Conservation (phyloP, 176 grass and related monocot genomes). For the Alloteropsis semialata region DNA sequence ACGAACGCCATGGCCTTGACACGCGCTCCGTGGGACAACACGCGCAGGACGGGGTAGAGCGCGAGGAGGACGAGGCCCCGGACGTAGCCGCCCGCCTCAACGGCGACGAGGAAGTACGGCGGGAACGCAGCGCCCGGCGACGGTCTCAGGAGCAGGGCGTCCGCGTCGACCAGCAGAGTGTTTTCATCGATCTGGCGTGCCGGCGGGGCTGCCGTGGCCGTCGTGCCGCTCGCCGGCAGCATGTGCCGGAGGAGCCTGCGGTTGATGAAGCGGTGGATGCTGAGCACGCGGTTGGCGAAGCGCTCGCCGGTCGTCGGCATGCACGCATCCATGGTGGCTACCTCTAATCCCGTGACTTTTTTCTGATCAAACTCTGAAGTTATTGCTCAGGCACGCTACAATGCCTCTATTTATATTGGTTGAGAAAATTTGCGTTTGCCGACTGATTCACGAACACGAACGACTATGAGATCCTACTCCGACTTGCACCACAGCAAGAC, state of each 20-base stretch:
- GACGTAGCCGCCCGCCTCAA: slow-evolving; percentile 37
- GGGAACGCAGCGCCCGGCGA: slow-evolving; percentile 13
- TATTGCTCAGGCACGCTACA: too few species aligned
- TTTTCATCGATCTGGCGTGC: neutral
- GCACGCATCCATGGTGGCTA: too few species aligned
- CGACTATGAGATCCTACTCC: too few species aligned
- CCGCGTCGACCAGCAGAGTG: slow-evolving; percentile 12
- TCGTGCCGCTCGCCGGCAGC: neutral
- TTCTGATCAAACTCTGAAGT: too few species aligned
- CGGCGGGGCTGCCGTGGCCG: neutral
- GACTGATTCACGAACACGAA: too few species aligned
- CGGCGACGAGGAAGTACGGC: slow-evolving; percentile 29
- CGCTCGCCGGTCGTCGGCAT: too few species aligned
- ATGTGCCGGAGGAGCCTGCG: too few species aligned
- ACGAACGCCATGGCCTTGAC: slow-evolving; percentile 21
- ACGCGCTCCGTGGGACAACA: neutral
- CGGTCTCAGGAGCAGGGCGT: slow-evolving; percentile 21
- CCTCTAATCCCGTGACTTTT: too few species aligned
- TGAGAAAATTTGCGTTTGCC: too few species aligned
- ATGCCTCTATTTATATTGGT: too few species aligned
- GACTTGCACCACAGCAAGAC: too few species aligned
- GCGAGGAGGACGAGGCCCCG: slow-evolving; percentile 31
- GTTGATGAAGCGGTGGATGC: neutral
- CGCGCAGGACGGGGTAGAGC: slow-evolving; percentile 31
- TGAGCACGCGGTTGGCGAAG: too few species aligned